Percentiles rank a stretch among this genome's conserved stretches.
phyloP scores from a whole-genome alignment of 192 early-diverging fungal genomes.

The Linnemannia hyalina region DNA sequence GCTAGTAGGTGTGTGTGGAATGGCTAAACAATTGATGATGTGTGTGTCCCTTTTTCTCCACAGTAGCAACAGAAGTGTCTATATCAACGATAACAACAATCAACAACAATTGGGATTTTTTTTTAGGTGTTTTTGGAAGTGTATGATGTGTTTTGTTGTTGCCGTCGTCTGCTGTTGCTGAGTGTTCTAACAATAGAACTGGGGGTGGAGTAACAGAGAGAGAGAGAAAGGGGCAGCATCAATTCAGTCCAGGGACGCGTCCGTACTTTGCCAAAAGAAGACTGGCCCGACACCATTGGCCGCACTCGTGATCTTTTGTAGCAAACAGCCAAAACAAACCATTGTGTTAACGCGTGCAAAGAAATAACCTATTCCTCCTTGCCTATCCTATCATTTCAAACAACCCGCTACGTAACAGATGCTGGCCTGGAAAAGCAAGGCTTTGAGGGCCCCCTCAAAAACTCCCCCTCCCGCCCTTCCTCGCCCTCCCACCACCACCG shows the following conservation, averaged over 20 bases:
- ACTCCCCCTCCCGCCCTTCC: background rate
- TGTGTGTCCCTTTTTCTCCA: background rate
- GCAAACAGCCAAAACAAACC: background rate
- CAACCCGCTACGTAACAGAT: background rate
- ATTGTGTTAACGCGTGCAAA: background rate
- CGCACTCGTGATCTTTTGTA: background rate
- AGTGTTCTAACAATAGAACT: slow-evolving; percentile 3
- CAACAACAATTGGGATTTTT: background rate
- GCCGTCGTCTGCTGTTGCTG: background rate
- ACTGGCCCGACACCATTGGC: slow-evolving; percentile 4
- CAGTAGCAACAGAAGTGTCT: background rate
- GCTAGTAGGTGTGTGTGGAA: background rate
- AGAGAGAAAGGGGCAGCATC: background rate
- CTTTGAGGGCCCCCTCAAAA: slow-evolving; percentile 6
- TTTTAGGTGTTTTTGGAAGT: background rate
- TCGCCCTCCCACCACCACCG: slow-evolving; percentile 21
- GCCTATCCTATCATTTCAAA: background rate
- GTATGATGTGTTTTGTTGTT: background rate
- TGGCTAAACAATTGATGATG: background rate
- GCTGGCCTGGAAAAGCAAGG: background rate
- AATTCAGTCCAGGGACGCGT: background rate
- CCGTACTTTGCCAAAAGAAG: slow-evolving; percentile 5
- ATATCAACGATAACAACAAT: background rate
- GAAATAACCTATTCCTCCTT: background rate
- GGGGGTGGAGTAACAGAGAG: background rate